Evolutionary conservation across 441 rosid species (phyloP), one percentile per base, ranked within the genome.

Genomic region (Croton laevigatus): DNA sequence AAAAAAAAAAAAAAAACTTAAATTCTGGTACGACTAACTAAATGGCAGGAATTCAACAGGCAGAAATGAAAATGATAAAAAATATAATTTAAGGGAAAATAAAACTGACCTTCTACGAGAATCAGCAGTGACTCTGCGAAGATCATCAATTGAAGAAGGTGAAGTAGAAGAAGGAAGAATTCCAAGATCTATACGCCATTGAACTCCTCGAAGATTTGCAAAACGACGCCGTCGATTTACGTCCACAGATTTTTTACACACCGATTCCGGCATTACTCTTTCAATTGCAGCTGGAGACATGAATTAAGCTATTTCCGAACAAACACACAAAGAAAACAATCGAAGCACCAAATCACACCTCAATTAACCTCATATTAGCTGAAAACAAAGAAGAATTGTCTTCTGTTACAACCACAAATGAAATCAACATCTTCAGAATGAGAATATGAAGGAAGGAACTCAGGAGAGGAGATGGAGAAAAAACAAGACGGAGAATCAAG

Each of bases 161-260:
- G 2, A 81, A 45, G 88, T 78, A 59, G 87, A 76, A 70, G 84
- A 65, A 23, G 97, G 94, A 54, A 94, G 59, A 76, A 92, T 83
- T 75, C 91, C 94, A 20, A 92, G 99, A 86, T 90, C 80, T 5
- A 92, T 76, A 61, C 97, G 93, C 99, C 99, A 94, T 68, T 77
- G 81, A 14, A 91, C 94, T 16, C 97, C 89, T 77, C 97, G 84
- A 22, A 90, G 88, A 69, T 83, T 86, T 51, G 63, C 78, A 73
- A 88, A 87, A 48, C 86, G 88, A 65, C 71, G 78, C 17, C 62
- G 71, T 16, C 60, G 71, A 58, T 55, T 81, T 54, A 70, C 71
- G 11, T 62, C 81, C 2, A 27, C 20, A 2, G 84, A 63, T 65
- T 69, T 73, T 66, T 66, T 72, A 60, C 64, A 62, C 4, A 78